These are phyloP conservation scores for Sporothrix protearum DNA, from an alignment of 2,329 filamentous ascomycete species.

Conservation along the genomic window DNA sequence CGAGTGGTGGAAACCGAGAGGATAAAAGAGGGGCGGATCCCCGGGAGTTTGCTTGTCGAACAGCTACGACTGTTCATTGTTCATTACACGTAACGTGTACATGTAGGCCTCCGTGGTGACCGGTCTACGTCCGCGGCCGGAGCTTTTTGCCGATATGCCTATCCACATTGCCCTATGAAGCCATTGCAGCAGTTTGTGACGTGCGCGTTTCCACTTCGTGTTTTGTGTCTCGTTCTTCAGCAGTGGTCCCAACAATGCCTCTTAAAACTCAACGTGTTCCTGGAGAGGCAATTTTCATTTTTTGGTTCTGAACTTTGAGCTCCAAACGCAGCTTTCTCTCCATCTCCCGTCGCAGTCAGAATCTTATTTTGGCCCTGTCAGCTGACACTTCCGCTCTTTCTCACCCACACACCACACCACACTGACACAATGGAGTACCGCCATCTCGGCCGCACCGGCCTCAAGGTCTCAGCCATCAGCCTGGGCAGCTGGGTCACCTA, in stretches of 20 bases:
- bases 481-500: conserved; percentile 72
- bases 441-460: conserved; percentile 65
- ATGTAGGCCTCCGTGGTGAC: not conserved
- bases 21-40: not conserved
- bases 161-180: not conserved
- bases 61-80: not conserved
- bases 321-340: not conserved
- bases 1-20: not conserved
- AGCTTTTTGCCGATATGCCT: not conserved
- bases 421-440: conserved; percentile 60
- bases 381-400: not conserved
- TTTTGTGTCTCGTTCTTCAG: not conserved
- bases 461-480: conserved; percentile 70
- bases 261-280: conserved; percentile 6
- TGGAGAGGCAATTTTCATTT: not conserved
- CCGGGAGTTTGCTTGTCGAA: not conserved
- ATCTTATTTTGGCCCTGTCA: not conserved
- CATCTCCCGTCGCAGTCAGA: not conserved
- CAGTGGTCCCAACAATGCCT: not conserved
- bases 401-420: not conserved
- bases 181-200: conserved; percentile 4
- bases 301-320: not conserved
- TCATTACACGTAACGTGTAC: not conserved
- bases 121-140: not conserved
- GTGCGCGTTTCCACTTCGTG: not conserved